phyloP scores from a whole-genome alignment of 345 rosid genomes.

The Euclidium syriacum region DNA sequence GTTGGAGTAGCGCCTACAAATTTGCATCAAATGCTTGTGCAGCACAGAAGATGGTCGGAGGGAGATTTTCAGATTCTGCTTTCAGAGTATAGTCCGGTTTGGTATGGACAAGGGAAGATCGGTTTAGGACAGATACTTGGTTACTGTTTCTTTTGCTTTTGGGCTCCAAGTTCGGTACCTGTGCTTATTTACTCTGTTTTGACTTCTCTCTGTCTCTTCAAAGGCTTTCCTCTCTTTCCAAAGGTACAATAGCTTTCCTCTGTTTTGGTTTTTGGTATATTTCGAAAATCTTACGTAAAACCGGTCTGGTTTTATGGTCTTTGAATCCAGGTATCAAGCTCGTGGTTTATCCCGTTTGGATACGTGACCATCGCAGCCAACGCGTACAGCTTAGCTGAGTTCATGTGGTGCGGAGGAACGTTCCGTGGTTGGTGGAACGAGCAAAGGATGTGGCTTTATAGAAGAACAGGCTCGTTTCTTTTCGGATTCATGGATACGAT shows the following conservation, averaged over 20 bases:
- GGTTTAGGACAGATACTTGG: conserved; percentile 43
- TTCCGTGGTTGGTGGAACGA: conserved; percentile 72
- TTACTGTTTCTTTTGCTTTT: conserved; percentile 42
- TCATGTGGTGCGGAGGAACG: conserved; percentile 54
- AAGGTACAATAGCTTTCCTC: conserved; percentile 36
- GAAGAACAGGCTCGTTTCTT: conserved; percentile 63
- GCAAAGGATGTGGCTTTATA: conserved; percentile 67
- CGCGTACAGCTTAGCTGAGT: conserved; percentile 44
- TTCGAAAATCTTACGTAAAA: too few species aligned
- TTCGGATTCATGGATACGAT: conserved; percentile 52
- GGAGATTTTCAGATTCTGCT: conserved; percentile 66
- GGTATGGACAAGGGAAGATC: conserved; percentile 52
- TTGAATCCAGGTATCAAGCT: conserved; percentile 45
- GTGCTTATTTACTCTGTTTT: conserved; percentile 41
- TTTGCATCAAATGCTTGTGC: conserved; percentile 53
- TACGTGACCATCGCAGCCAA: conserved; percentile 35
- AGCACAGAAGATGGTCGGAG: conserved; percentile 78
- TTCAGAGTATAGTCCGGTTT: conserved; percentile 53
- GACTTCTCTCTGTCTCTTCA: conserved; percentile 57
- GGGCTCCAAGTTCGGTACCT: conserved; percentile 59
- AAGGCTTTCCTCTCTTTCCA: conserved; percentile 65
- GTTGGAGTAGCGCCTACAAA: conserved; percentile 54
- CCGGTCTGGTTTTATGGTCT: too few species aligned
- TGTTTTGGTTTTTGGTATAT: background rate
- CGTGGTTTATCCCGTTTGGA: conserved; percentile 55